Evolutionary conservation across 441 rosid species (phyloP), one percentile per base, ranked within the genome.

Genomic region (Gossypium trilobum): DNA sequence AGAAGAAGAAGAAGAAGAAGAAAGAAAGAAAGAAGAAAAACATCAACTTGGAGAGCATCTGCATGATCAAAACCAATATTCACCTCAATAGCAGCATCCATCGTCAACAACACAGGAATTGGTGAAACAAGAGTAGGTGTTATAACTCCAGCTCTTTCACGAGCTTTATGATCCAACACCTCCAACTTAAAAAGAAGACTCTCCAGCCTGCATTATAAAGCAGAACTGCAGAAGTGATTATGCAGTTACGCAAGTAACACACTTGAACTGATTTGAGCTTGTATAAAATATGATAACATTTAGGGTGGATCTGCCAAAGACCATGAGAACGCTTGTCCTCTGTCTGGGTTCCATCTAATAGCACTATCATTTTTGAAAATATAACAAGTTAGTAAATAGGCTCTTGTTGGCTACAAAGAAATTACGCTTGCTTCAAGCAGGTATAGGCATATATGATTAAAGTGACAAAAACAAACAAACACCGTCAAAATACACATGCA

Each of bases 151-250:
- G 98, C 96, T 86, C 95, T 91, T 82, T 95, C 98, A 76, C 98
- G 85, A 62, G 96, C 92, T 78, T 91, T 95, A 80, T 92, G 99
- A 88, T 95, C 99, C 88, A 92, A 80, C 46, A 92, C 97, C 86
- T 92, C 99, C 73, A 95, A 81, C 82, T 88, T 92, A 82, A 88
- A 95, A 60, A 92, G 55, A 80, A 95, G 84, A 75, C 64, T 68
- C 88, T 95, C 99, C 25, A 95, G 80, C 87, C 98, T 94, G 84
- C 69, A 71, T 56, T 51, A 51, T 48, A 16, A 73, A 66, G 14
- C 46, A 74, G 11, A 80, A 8, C 46, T 64, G 17, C 23, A 69
- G 17, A 33, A 70, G 65, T 60, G 39, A 20, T 54, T 68, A 11
- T 60, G 14, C 14, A 54, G 4, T 58, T 36, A 46, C 3, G 61